A percentile compares a stretch with the other conserved stretches of the same genome.
Evolutionary conservation across 257 asterid species (phyloP).

Genomic region (Echites panduratus): DNA sequence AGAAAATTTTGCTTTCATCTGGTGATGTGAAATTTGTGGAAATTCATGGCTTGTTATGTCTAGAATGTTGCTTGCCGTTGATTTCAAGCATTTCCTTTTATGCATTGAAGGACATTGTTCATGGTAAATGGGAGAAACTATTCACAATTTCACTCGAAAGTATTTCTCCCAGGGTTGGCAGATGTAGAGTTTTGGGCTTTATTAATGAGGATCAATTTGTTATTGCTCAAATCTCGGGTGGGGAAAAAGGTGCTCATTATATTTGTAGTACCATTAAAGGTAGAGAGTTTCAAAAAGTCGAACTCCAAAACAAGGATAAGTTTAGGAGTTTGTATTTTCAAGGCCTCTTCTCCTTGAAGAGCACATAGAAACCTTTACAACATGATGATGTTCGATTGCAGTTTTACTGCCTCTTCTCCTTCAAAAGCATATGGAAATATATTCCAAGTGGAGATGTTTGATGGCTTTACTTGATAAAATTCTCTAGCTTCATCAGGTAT

Average conservation of each 20-base stretch:
- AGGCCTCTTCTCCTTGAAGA: not conserved
- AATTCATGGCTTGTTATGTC: not conserved
- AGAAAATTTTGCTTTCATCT: not conserved
- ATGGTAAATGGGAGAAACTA: not conserved
- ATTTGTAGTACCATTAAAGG: not conserved
- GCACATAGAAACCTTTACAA: not conserved
- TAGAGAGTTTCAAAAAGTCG: not conserved
- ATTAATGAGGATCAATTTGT: not conserved
- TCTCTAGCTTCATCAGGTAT: too few species aligned
- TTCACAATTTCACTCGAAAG: not conserved
- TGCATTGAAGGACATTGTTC: not conserved
- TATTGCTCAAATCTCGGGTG: not conserved
- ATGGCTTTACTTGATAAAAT: too few species aligned
- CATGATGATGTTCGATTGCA: too few species aligned
- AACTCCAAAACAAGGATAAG: not conserved
- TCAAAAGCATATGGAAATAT: slow-evolving; percentile 3
- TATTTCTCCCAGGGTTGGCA: not conserved
- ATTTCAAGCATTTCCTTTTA: not conserved
- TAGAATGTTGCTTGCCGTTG: not conserved
- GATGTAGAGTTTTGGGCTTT: not conserved
- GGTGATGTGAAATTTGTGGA: not conserved
- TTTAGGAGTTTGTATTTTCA: not conserved
- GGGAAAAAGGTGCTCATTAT: not conserved
- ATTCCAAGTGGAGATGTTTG: too few species aligned
- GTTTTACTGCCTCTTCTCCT: not conserved